Evolutionary conservation across 1,139 yeast species (phyloP).

Genomic region (Hansenula sp.): DNA sequence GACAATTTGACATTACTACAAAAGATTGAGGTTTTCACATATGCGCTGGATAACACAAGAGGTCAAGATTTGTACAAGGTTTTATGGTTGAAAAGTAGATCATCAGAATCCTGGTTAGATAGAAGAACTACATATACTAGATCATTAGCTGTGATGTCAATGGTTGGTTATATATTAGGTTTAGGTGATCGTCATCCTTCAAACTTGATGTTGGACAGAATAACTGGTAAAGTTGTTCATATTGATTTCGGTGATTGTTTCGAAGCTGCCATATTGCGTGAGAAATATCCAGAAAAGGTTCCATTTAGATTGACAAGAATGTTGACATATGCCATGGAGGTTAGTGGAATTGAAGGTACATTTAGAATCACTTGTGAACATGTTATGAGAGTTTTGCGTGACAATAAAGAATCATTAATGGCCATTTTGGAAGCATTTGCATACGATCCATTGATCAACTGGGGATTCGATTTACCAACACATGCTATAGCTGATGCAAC

Average conservation of each 20-base stretch:
- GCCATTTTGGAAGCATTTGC: constrained; percentile 98
- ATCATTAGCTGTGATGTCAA: constrained; percentile 96
- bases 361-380: constrained; percentile 95
- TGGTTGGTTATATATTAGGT: constrained; percentile 96
- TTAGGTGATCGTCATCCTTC: constrained; percentile 98
- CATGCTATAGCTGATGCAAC: constrained; percentile 72
- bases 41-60: constrained; percentile 90
- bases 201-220: constrained; percentile 89
- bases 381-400: constrained; percentile 92
- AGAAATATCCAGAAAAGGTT: constrained; percentile 96
- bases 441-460: constrained; percentile 94
- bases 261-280: constrained; percentile 95
- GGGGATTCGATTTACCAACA: constrained; percentile 96
- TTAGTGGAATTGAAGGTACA: constrained; percentile 97
- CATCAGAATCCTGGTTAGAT: constrained; percentile 97
- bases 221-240: constrained; percentile 92
- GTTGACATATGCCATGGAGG: constrained; percentile 99
- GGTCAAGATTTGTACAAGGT: constrained; percentile 97
- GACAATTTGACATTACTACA: constrained; percentile 84
- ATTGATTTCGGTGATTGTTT: constrained; percentile 99
- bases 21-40: constrained; percentile 94
- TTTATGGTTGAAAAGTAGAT: constrained; percentile 90
- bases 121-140: constrained; percentile 94
- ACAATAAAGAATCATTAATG: constrained; percentile 93
- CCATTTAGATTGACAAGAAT: constrained; percentile 96